A percentile compares a stretch with the other conserved stretches of the same genome.
Evolutionary conservation across 345 rosid genomes (phyloP).

Genomic region (Eucalyptus coolabah): DNA sequence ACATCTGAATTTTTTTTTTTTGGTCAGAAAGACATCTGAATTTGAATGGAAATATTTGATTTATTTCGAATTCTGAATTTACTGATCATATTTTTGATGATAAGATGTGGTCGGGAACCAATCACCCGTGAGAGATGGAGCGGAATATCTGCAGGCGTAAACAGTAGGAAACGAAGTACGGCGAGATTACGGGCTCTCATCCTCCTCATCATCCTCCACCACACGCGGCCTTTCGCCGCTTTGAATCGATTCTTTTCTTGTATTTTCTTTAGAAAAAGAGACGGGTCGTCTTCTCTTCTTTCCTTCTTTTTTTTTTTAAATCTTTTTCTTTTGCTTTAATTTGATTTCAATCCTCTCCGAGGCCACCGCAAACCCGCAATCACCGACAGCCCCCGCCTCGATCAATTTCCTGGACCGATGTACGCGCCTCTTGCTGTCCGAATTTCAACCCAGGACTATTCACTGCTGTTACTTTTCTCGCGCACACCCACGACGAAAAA

Average conservation of each 20-base stretch:
- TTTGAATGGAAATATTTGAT: too few species aligned
- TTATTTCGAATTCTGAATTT: too few species aligned
- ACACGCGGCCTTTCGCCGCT: background rate
- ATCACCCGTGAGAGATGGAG: background rate
- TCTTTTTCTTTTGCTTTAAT: background rate
- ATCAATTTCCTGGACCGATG: background rate
- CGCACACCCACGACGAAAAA: background rate
- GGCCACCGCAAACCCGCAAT: background rate
- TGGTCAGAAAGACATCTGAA: too few species aligned
- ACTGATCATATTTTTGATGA: too few species aligned
- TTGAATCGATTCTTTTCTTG: background rate
- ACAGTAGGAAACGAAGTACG: background rate
- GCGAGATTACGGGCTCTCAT: background rate
- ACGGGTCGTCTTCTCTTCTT: background rate
- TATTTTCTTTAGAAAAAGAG: background rate
- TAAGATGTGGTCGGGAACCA: too few species aligned
- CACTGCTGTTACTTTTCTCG: background rate
- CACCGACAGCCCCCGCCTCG: background rate
- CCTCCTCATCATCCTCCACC: background rate
- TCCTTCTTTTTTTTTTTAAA: background rate
- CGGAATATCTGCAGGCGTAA: background rate
- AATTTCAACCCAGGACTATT: background rate
- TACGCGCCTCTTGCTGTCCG: background rate
- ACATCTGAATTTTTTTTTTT: too few species aligned
- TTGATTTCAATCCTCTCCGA: background rate